Conservation (phyloP, 805 yeast genomes). For the Priceomyces melissophilus region DNA sequence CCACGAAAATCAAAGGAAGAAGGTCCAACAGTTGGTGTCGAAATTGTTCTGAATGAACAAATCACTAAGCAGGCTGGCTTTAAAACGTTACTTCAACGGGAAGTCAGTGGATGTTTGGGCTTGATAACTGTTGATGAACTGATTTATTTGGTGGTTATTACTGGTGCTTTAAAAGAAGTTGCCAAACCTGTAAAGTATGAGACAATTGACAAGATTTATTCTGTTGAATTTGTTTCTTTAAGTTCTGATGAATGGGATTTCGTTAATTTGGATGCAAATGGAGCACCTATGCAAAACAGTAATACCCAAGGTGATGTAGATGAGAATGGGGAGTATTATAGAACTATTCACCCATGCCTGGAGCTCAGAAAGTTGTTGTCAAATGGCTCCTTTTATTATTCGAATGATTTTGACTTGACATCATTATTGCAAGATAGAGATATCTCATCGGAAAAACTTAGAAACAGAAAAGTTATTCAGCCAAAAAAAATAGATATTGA, state of each 20-base stretch:
- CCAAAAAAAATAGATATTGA: constrained; percentile 11
- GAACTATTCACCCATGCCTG: constrained; percentile 68
- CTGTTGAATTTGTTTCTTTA: constrained; percentile 85
- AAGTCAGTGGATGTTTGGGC: constrained; percentile 72
- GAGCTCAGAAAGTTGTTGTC: constrained; percentile 73
- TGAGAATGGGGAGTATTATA: constrained; percentile 13
- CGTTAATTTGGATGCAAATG: constrained; percentile 62
- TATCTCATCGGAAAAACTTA: constrained; percentile 28
- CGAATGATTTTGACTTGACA: constrained; percentile 89
- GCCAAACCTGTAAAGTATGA: constrained; percentile 82
- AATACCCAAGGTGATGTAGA: constrained; percentile 30
- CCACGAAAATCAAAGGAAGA: constrained; percentile 11
- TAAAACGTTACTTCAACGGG: constrained; percentile 33
- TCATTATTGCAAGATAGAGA: constrained; percentile 81
- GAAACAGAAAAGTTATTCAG: constrained; percentile 4
- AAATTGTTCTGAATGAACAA: constrained; percentile 36
- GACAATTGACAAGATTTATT: constrained; percentile 70
- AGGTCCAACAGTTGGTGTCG: constrained; percentile 41
- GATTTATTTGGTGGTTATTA: constrained; percentile 73
- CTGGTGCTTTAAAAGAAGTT: constrained; percentile 63
- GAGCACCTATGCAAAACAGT: constrained; percentile 52
- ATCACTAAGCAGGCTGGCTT: constrained; percentile 38
- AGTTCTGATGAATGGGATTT: constrained; percentile 77
- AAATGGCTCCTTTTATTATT: constrained; percentile 89
- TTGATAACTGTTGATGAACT: constrained; percentile 66